Base-by-base conservation (phyloP, 2,329 filamentous ascomycete species). In the Lachnellula occidentalis region DNA sequence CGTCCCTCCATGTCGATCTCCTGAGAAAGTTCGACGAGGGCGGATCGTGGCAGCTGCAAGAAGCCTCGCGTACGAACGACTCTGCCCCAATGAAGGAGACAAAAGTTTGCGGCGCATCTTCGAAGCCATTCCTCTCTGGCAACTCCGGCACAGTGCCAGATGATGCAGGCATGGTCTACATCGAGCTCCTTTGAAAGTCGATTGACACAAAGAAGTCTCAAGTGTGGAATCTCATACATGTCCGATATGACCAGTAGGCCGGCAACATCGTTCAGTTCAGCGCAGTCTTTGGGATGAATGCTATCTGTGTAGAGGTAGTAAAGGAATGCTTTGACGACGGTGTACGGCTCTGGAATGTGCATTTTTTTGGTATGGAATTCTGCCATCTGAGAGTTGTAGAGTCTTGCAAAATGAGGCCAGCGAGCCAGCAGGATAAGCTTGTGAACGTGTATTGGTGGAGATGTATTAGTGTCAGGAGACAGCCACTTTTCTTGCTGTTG, bases 261-360 rank as follows among this genome's bases (percentile, higher is more conserved):
- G 0, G 94, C 92, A 14, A 97, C 91, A 63, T 96, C 92, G 31
- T 86, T 83, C 19, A 96, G 81, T 48, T 86, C 80, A 0, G 82
- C 81, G 46, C 76, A 74, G n/a, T 74, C 71, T 24, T 78, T 75
- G 1, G 71, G 69, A 61, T 83, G 77, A 62, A 99, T 96, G 63
- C 87, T 92, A 71, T 99, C 94, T 0, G 94, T 96, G 72, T 99
- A 99, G 1, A 99, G 81, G 67, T 96, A 99, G 72, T 94, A 92
- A 27, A 99, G 78, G 68, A 99, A 99, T 0, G 92, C 90, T 63
- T 90, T 91, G 46, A 99, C 94, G 0, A 96, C 91, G 1, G 85
- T 86, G 71, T 96, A 97, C 1, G 92, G 92, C 67, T 99, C 95
- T 0, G 94, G 92, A 45, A 99, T 96, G 72, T 99, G 92, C 87